Base-by-base conservation (phyloP, 306 rosid genomes). In the Cyclanthera cordifolia region DNA sequence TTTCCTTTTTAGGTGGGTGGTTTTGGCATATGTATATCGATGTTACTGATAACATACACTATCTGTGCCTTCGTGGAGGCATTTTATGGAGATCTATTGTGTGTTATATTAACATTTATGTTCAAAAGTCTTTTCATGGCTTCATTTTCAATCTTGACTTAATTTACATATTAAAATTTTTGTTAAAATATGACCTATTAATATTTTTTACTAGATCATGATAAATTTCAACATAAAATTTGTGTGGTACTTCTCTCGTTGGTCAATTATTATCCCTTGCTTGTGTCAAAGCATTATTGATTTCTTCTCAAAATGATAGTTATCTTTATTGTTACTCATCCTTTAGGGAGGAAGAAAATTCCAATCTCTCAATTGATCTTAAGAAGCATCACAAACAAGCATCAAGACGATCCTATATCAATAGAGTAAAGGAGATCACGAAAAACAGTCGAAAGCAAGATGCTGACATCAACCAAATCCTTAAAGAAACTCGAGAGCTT, bases 371-470 rank as follows among this genome's bases (percentile, higher is more conserved):
- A 41, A 25, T n/a, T 20, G 82, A 77, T 32, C 60, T 77, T 53
- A 82, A 73, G 79, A 77, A 73, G 72, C 84, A 69, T 67, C 79
- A 82, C 7, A 84, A 79, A 70, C 57, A 75, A 50, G 79, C 76
- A 52, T 77, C 91, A 48, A 90, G 99, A 84, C 80, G 76, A 76
- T 93, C 99, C 74, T 79, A 87, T 65, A 77, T 86, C 70, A 75
- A 90, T 24, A 77, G 91, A 58, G 85, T 88, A 21, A 81, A 87
- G 78, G 99, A 88, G 81, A 90, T 88, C 61, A 82, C 95, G 2
- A 93, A 93, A 70, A 93, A 87, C 72, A 84, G 89, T 51, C 70
- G 85, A 77, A 93, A 93, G 73, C 98, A 90, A 81, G 95, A 90
- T 54, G 82, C 86, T 48, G 99, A 86, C 77, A 81, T 93, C 30